These are phyloP conservation scores for Fallopia convolvulus DNA, from an alignment of 148 eudicot species.

Conservation along the genomic window DNA sequence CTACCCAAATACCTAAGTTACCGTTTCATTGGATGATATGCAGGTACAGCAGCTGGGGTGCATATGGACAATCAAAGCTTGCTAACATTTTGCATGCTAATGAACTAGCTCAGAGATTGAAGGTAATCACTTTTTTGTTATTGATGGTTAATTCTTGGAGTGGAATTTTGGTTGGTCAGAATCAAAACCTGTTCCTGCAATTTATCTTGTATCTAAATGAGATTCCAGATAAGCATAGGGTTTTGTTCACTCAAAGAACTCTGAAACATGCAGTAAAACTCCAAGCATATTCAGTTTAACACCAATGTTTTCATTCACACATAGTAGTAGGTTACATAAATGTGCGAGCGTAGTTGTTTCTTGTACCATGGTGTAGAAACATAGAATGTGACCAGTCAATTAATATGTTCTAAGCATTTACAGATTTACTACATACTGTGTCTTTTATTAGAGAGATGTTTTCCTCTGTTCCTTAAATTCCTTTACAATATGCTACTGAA, in stretches of 20 bases:
- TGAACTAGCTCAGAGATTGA: constrained; percentile 43
- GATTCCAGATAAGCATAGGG: not conserved
- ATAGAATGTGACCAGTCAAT: not conserved
- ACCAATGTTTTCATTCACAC: not conserved
- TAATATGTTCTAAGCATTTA: too few relatives aligned
- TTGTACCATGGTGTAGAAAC: not conserved
- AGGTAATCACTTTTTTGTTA: constrained; percentile 17
- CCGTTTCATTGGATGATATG: not conserved
- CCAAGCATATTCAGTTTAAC: not conserved
- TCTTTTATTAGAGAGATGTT: too few relatives aligned
- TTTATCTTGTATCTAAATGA: not conserved
- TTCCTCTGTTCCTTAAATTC: not conserved
- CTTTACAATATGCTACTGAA: not conserved
- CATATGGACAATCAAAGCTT: constrained; percentile 62
- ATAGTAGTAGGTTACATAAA: too few relatives aligned
- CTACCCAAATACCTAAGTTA: not conserved
- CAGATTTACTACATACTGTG: too few relatives aligned
- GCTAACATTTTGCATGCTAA: constrained; percentile 53
- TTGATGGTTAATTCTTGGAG: not conserved
- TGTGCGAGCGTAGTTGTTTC: not conserved
- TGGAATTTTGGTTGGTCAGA: too few relatives aligned
- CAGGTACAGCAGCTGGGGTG: constrained; percentile 38
- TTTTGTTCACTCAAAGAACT: not conserved
- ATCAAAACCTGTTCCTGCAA: not conserved
- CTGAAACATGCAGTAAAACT: not conserved